Base-by-base conservation (phyloP, 2,329 filamentous ascomycete genomes). In the Aspergillus novofumigatus region DNA sequence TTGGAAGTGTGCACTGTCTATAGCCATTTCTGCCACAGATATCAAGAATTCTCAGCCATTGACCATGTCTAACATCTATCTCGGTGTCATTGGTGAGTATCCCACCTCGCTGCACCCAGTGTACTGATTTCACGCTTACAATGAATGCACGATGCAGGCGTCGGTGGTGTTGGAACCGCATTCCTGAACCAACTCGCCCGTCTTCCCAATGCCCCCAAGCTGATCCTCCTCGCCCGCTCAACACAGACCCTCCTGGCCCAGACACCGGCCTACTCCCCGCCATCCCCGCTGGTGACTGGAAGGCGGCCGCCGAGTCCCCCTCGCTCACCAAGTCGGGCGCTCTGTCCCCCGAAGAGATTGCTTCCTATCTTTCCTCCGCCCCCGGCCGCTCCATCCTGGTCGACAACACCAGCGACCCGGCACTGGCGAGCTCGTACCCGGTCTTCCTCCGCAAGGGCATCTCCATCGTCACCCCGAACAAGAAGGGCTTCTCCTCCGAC, bases 381-480 rank as follows among this genome's bases (percentile, higher is more conserved):
- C 91, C 92, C 2, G 85, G 86, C 59, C 90, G 89, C 71, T 86
- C 89, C 47, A 81, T 99, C 48, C 81, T 99, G 29, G 87, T 99
- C 63, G 94, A 99, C 82, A 97, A 97, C 80, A 99, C 94, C 53
- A 95, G 90, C 76, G 92, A 91, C 65, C 88, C 93, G 67, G 87
- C 89, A 62, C 83, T 99, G 29, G 94, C 93, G 51, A 84, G 90
- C 59, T 78, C 84, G 29, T 99, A 99, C 75, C 92, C 94, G 1
- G 75, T 83, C 49, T 90, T 96, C 75, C 80, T 99, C 59, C 83
- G 84, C 68, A 85, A 86, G 62, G 93, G 92, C 11, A 87, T 99
- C 74, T 93, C 86, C 75, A 86, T 99, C 67, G 91, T 97, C 28
- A 99, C 94, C 0, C 92, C 94, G 47, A 99, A 97, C 82, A 99